Evolutionary conservation across 371 early-diverging fungal species (phyloP).

Genomic region (Mortierella sp.): DNA sequence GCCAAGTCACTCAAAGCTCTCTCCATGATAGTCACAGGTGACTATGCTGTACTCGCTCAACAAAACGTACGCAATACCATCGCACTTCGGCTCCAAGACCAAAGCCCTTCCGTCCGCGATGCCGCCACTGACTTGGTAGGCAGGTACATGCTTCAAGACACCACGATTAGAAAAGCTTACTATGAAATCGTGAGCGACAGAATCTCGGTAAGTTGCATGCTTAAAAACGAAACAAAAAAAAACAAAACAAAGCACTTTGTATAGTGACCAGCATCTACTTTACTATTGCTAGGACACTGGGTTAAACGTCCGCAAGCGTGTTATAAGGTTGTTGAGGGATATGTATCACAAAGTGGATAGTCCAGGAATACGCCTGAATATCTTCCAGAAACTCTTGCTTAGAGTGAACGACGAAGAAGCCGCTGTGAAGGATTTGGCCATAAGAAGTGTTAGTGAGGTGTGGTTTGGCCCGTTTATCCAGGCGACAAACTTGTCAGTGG

Average conservation of each 20-base stretch:
- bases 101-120: constrained; percentile 91
- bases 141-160: constrained; percentile 76
- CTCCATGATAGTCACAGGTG: constrained; percentile 74
- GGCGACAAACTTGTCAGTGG: constrained; percentile 12
- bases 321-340: constrained; percentile 81
- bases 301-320: constrained; percentile 87
- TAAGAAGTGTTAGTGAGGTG: constrained; percentile 79
- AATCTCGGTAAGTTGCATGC: constrained; percentile 66
- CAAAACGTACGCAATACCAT: constrained; percentile 77
- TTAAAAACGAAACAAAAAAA: not conserved
- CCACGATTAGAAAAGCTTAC: constrained; percentile 73
- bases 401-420: constrained; percentile 87
- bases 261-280: not conserved
- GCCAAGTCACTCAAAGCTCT: constrained; percentile 84
- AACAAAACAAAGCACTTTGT: too few relatives aligned
- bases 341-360: constrained; percentile 71
- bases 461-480: constrained; percentile 75
- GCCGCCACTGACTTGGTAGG: constrained; percentile 91
- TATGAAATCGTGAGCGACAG: constrained; percentile 81
- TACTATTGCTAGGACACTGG: constrained; percentile 79
- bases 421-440: constrained; percentile 75
- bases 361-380: constrained; percentile 71
- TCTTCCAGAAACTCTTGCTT: constrained; percentile 79
- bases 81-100: constrained; percentile 81
- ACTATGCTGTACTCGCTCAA: constrained; percentile 72